A percentile compares a stretch with the other conserved stretches of the same genome.
Evolutionary conservation across 345 rosid genomes (phyloP).

Genomic region (Camelina neglecta): DNA sequence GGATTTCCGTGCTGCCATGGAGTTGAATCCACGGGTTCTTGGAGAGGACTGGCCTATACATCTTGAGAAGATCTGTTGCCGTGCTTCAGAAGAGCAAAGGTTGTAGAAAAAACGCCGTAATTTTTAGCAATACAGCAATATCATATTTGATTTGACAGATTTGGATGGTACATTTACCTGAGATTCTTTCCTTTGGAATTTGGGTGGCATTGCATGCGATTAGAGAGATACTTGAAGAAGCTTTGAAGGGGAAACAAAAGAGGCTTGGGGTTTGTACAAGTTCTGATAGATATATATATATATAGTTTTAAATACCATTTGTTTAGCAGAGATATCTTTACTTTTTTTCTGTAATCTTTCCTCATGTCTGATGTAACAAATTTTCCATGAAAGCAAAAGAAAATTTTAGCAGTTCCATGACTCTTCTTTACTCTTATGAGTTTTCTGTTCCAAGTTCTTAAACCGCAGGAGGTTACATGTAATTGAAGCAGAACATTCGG

Average conservation of each 20-base stretch:
- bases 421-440: too few species aligned
- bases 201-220: slow-evolving; percentile 1
- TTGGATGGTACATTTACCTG: slow-evolving; percentile 13
- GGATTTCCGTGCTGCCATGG: slow-evolving; percentile 73
- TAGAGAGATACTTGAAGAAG: slow-evolving; percentile 35
- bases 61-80: slow-evolving; percentile 64
- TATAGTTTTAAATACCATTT: slow-evolving; percentile 31
- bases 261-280: slow-evolving; percentile 36
- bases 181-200: slow-evolving; percentile 40
- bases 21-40: slow-evolving; percentile 69
- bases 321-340: slow-evolving; percentile 36
- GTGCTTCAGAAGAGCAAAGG: slow-evolving; percentile 51
- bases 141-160: slow-evolving; percentile 28
- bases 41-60: slow-evolving; percentile 77
- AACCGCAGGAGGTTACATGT: too few species aligned
- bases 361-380: slow-evolving; percentile 33
- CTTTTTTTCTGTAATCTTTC: slow-evolving; percentile 11
- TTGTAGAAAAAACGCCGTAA: slow-evolving; percentile 15
- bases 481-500: too few species aligned
- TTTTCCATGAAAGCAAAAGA: slow-evolving; percentile 37
- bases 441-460: too few species aligned
- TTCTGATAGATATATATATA: slow-evolving; percentile 31
- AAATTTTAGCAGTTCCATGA: background rate
- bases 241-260: slow-evolving; percentile 24
- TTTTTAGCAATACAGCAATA: slow-evolving; percentile 15